Percentiles rank a stretch among this genome's conserved stretches.
These are phyloP conservation scores for Hypomontagnella monticulosa DNA, from an alignment of 495 filamentous ascomycete genomes.

Conservation along the genomic window DNA sequence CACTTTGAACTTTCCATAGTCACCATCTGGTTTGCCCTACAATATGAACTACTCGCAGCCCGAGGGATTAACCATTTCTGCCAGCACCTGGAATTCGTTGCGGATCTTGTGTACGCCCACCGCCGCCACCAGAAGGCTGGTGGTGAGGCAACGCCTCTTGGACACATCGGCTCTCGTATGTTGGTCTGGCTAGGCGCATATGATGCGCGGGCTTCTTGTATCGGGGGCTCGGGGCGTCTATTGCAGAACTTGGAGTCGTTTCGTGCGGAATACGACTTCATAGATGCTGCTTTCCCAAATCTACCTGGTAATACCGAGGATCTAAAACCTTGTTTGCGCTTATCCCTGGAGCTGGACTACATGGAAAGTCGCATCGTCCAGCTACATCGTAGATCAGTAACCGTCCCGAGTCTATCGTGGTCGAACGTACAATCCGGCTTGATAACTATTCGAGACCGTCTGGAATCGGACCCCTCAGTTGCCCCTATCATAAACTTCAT, in stretches of 20 bases:
- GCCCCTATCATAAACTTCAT: slow-evolving; percentile 24
- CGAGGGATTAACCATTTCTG: slow-evolving; percentile 20
- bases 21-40: slow-evolving; percentile 31
- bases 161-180: slow-evolving; percentile 28
- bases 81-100: slow-evolving; percentile 27
- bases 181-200: slow-evolving; percentile 34
- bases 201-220: slow-evolving; percentile 20
- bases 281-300: slow-evolving; percentile 26
- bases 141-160: slow-evolving; percentile 26
- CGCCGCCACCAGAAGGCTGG: slow-evolving; percentile 22
- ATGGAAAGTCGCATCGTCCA: slow-evolving; percentile 29
- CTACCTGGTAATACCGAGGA: slow-evolving; percentile 19
- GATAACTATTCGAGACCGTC: slow-evolving; percentile 11
- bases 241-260: slow-evolving; percentile 27
- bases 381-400: slow-evolving; percentile 4
- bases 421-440: slow-evolving; percentile 20
- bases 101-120: slow-evolving; percentile 29
- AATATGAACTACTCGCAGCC: slow-evolving; percentile 28
- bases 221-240: slow-evolving; percentile 28
- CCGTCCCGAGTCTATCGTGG: slow-evolving; percentile 10
- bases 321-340: slow-evolving; percentile 23
- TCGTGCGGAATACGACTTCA: slow-evolving; percentile 28
- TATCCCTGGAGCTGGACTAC: slow-evolving; percentile 27
- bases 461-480: slow-evolving; percentile 20
- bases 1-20: slow-evolving; percentile 32